Conservation (phyloP, 257 asterid genomes). For the Craterostigma plantagineum region DNA sequence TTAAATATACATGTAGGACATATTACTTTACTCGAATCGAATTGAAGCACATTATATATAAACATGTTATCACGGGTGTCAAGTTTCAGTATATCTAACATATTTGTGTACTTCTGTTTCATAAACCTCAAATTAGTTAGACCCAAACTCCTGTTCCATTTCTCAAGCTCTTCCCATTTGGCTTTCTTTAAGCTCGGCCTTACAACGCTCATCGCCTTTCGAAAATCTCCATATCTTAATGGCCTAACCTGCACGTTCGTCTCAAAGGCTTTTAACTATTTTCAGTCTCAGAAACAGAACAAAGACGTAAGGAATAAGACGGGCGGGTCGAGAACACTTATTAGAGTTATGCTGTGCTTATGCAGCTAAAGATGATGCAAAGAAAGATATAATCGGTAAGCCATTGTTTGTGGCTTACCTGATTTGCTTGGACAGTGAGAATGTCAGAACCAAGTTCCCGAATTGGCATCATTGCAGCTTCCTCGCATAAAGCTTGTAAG, state of each 20-base stretch:
- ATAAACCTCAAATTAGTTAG: slow-evolving; percentile 25
- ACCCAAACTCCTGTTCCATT: slow-evolving; percentile 84
- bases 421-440: slow-evolving; percentile 53
- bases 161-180: slow-evolving; percentile 88
- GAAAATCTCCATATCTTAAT: slow-evolving; percentile 57
- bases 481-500: slow-evolving; percentile 82
- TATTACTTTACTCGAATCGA: too few species aligned
- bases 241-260: slow-evolving; percentile 51
- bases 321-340: too few species aligned
- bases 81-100: too few species aligned
- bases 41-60: too few species aligned
- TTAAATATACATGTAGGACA: too few species aligned
- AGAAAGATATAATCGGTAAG: background rate
- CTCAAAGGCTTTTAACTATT: too few species aligned
- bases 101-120: too few species aligned
- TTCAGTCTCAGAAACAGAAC: too few species aligned
- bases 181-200: slow-evolving; percentile 81
- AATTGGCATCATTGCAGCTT: slow-evolving; percentile 98
- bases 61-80: too few species aligned
- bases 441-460: slow-evolving; percentile 87
- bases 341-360: too few species aligned
- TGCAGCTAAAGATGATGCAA: background rate
- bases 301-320: too few species aligned
- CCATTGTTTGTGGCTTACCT: slow-evolving; percentile 32
- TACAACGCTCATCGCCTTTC: slow-evolving; percentile 63